Percentiles rank a stretch among this genome's conserved stretches.
phyloP scores from a whole-genome alignment of 163 green algal genomes.

The Chlamydomonas reinhardtii region DNA sequence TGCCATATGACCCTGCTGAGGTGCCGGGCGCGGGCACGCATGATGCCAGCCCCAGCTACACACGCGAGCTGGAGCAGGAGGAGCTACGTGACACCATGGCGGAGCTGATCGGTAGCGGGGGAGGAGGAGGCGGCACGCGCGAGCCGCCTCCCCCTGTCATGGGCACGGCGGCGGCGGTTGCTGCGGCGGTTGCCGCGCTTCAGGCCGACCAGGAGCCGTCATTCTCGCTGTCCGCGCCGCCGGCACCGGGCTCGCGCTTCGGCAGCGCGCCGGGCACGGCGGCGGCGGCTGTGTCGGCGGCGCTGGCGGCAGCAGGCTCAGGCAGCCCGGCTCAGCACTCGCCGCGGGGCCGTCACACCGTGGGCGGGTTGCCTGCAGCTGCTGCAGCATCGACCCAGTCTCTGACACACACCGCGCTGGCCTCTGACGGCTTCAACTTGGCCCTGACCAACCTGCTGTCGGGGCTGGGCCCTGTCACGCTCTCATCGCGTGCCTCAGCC shows the following conservation, averaged over 20 bases:
- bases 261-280: not conserved
- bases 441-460: constrained; percentile 11
- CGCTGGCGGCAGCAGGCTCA: too few relatives aligned
- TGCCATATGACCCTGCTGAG: constrained; percentile 24
- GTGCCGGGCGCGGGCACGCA: constrained; percentile 17
- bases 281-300: not conserved
- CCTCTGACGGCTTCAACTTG: not conserved
- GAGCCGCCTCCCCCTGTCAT: not conserved
- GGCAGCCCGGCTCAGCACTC: not conserved
- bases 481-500: too few relatives aligned
- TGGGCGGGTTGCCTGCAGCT: not conserved
- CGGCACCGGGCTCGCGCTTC: not conserved
- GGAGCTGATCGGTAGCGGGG: not conserved
- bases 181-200: not conserved
- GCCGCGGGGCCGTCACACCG: not conserved
- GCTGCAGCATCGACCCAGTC: not conserved
- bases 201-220: constrained; percentile 3
- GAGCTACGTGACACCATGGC: constrained; percentile 16
- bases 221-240: not conserved
- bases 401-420: not conserved
- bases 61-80: constrained; percentile 32
- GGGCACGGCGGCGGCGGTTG: not conserved
- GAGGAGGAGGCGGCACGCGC: not conserved
- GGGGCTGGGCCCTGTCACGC: not conserved
- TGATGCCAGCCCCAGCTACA: constrained; percentile 34